Base-by-base conservation (phyloP, 768 basidiomycete species). In the Hygrophorus pudorinus region DNA sequence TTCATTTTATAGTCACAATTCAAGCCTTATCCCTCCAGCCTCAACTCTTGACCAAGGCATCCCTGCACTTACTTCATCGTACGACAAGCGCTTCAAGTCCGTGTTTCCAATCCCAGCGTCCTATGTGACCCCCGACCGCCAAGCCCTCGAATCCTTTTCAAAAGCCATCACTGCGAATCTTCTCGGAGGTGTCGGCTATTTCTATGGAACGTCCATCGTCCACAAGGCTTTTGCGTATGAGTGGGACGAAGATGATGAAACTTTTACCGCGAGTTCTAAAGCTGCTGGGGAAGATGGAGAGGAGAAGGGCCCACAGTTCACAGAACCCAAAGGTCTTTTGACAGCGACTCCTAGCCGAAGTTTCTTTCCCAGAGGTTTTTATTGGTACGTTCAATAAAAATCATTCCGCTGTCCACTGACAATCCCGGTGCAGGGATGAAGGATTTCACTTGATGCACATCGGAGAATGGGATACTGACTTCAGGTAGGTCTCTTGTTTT, bases 281-380 rank as follows among this genome's bases (percentile, higher is more conserved):
- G 24, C 24, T 24, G 24, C 7, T 24, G 24, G 24, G 24, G 71
- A 68, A 3, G 66, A 65, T 13, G 61, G 63, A n/a, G 49, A 42
- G 11, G 58, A 65, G 43, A 66, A 61, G 32, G 84, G 79, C n/a
- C 72, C 85, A 12, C 72, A 63, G 44, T 54, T 90, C 48, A 87
- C 84, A 4, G 82, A 85, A 28, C 82, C 87, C 5, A 79, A 70
- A 47, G 76, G 78, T 14, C 64, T 98, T 14, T 63, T 96, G 51
- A 94, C 93, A 6, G 92, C 89, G 1, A 98, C 94, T 0, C 93
- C 93, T 3, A 94, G 91, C 57, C 74, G 94, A 29, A 91, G 90
- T 52, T 98, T 98, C 70, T 98, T 98, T 70, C 93, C 93, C 0
- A 72, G 93, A 59, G 93, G 93, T 13, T 98, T 98, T 64, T 98